phyloP scores from a whole-genome alignment of 768 basidiomycete genomes.

The Boletus tomentosulus region DNA sequence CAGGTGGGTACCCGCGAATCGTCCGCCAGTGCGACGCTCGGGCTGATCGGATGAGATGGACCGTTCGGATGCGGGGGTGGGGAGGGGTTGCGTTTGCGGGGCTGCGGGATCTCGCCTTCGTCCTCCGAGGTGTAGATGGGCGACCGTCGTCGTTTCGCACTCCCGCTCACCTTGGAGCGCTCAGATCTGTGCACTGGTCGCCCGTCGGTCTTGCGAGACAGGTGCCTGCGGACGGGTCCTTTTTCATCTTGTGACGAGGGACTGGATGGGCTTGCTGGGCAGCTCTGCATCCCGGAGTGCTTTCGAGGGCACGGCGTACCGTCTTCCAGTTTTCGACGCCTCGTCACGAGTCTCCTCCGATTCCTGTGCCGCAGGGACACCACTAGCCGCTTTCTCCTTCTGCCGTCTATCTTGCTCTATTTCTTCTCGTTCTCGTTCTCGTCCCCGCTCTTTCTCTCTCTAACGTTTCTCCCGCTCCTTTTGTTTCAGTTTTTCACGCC shows the following conservation, averaged over 20 bases:
- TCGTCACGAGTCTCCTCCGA: conserved; percentile 30
- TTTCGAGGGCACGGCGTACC: conserved; percentile 12
- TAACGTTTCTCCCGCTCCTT: conserved; percentile 22
- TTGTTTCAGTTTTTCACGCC: conserved; percentile 18
- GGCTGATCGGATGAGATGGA: conserved; percentile 20
- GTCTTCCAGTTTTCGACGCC: conserved; percentile 40
- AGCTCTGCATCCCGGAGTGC: conserved; percentile 27
- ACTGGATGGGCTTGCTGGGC: conserved; percentile 36
- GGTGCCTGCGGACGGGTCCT: conserved; percentile 31
- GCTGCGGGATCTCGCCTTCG: conserved; percentile 41
- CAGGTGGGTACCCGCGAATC: conserved; percentile 33
- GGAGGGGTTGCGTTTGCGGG: conserved; percentile 24
- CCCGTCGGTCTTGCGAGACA: conserved; percentile 10
- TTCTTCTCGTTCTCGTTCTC: conserved; percentile 18
- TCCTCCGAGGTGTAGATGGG: conserved; percentile 68
- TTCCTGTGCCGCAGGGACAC: conserved; percentile 8
- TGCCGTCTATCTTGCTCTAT: conserved; percentile 17
- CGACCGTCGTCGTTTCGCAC: conserved; percentile 48
- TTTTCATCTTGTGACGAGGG: conserved; percentile 34
- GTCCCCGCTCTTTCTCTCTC: conserved; percentile 12
- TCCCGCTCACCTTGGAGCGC: conserved; percentile 16
- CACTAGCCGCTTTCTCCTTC: conserved; percentile 17
- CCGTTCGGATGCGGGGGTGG: conserved; percentile 25
- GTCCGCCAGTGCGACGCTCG: conserved; percentile 23
- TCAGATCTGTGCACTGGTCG: conserved; percentile 15